A percentile compares a stretch with the other conserved stretches of the same genome.
phyloP scores from a whole-genome alignment of 2,329 filamentous ascomycete species.

The Erysiphe pulchra region DNA sequence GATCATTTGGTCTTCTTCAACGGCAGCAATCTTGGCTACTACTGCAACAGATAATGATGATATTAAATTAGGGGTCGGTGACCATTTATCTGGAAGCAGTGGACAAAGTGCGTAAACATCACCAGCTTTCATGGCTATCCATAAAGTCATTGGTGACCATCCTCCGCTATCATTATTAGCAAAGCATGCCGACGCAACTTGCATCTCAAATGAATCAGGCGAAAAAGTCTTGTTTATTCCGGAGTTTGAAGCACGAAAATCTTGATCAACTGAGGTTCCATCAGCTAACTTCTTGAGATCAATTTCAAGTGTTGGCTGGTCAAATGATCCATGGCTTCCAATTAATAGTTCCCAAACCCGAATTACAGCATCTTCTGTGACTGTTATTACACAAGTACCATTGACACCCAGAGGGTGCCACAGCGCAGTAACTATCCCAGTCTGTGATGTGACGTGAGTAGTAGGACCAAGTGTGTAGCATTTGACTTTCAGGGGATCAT shows the following conservation, averaged over 20 bases:
- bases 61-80: conserved; percentile 47
- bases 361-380: conserved; percentile 70
- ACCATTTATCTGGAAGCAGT: conserved; percentile 67
- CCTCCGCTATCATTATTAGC: conserved; percentile 39
- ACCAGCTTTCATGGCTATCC: conserved; percentile 84
- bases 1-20: conserved; percentile 31
- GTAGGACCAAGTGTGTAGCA: conserved; percentile 83
- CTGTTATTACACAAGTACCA: conserved; percentile 60
- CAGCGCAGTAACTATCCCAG: conserved; percentile 52
- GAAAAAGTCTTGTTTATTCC: conserved; percentile 63
- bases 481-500: conserved; percentile 47
- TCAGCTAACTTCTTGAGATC: conserved; percentile 77
- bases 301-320: conserved; percentile 55
- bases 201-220: conserved; percentile 76
- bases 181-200: conserved; percentile 76
- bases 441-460: conserved; percentile 67
- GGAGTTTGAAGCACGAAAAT: conserved; percentile 53
- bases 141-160: conserved; percentile 91
- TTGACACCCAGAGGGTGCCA: conserved; percentile 85
- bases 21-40: conserved; percentile 41
- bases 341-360: conserved; percentile 74
- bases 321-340: conserved; percentile 70
- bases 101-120: conserved; percentile 88
- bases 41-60: conserved; percentile 65
- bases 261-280: conserved; percentile 55